These are phyloP conservation scores for Hymenoscyphus repandus DNA, from an alignment of 2,329 filamentous ascomycete species.

Conservation along the genomic window DNA sequence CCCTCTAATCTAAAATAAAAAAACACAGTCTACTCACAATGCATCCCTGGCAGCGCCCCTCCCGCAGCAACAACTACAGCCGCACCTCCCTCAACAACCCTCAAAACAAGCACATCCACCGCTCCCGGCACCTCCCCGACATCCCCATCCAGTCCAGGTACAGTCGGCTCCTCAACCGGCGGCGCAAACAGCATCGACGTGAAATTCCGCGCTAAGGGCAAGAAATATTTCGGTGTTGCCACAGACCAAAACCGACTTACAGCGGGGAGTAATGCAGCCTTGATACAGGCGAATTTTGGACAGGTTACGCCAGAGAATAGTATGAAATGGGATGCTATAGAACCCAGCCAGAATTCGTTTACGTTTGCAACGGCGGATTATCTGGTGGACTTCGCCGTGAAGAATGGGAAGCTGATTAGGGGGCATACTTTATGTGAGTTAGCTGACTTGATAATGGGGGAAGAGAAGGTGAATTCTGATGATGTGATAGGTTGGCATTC, in stretches of 20 bases:
- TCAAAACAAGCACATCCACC: constrained; percentile 1
- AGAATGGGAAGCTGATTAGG: constrained; percentile 54
- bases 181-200: constrained; percentile 41
- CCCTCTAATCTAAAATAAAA: background rate
- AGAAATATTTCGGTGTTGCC: constrained; percentile 57
- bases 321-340: constrained; percentile 62
- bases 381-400: constrained; percentile 51
- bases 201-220: constrained; percentile 55
- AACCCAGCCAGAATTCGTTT: constrained; percentile 46
- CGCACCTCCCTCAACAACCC: constrained; percentile 2
- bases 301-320: constrained; percentile 64
- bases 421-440: constrained; percentile 69
- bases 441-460: constrained; percentile 47
- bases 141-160: background rate
- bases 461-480: constrained; percentile 55
- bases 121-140: constrained; percentile 3
- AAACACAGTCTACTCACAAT: constrained; percentile 21
- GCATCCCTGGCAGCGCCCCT: constrained; percentile 14
- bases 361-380: constrained; percentile 52
- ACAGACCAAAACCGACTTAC: constrained; percentile 49
- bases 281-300: constrained; percentile 58
- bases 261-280: constrained; percentile 44
- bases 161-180: constrained; percentile 12
- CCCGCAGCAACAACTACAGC: constrained; percentile 6
- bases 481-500: constrained; percentile 55